Base-by-base conservation (phyloP, 495 filamentous ascomycete genomes). In the Recurvomyces mirabilis region DNA sequence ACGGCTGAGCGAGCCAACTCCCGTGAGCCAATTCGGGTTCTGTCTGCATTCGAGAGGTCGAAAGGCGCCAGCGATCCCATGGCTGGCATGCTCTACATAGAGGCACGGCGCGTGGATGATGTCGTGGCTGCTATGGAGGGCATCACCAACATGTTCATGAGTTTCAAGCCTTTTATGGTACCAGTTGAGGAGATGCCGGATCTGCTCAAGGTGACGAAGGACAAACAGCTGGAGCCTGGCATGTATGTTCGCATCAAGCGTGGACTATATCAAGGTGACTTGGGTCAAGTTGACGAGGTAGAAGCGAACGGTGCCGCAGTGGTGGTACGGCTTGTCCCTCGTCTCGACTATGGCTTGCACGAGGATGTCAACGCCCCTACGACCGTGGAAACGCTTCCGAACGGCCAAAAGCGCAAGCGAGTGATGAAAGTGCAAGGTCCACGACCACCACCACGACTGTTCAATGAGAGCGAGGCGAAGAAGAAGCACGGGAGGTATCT, bases 171-270 rank as follows among this genome's bases (percentile, higher is more conserved):
- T 61, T 72, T 85, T 26, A 63, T 94, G 25, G 84, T 96, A 32
- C 85, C 88, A n/a, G 85, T 96, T 53, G 88, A 88, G 61, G 93
- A 99, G 63, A 93, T 94, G 81, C 88, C 93, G 0, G 91, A 95
- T 62, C 77, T 99, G 7, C 65, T 99, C n/a, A 76, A 85, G 20
- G 85, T 88, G 22, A 75, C 74, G 22, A 94, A 93, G 66, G 86
- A 78, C 0, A 82, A 87, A 38, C 79, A 80, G n/a, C 68, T 99
- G 22, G 72, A 85, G 43, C 84, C 84, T 23, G 89, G 88, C 47
- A 81, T 80, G 25, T 99, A 89, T 76, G 89, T 96, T 35, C 84
- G 93, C 38, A 75, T 95, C 47, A 23, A 30, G 62, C 78, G 83
- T 35, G 77, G 81, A 9, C 84, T 87, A 56, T 93, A 96, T 64